Base-by-base conservation (phyloP, 495 filamentous ascomycete genomes). In the Immersiella caudata region DNA sequence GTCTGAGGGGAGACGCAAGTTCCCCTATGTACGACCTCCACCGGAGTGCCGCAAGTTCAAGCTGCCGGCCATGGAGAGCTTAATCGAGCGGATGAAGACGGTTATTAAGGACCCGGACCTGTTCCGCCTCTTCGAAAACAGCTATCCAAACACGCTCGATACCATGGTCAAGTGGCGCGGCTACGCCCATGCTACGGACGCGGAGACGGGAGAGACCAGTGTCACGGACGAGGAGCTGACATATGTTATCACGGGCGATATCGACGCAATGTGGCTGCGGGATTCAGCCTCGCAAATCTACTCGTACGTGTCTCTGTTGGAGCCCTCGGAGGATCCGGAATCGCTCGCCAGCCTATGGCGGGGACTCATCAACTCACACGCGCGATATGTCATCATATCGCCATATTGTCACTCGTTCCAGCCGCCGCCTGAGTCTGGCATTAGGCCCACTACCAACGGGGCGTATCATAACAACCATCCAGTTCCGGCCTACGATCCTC, bases 211-310 rank as follows among this genome's bases (percentile, higher is more conserved):
- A n/a, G 70, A 74, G 64, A 59, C 72, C 7, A 76, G 67, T 7
- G 71, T 71, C 20, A 83, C 86, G 6, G 85, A 86, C 58, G 85
- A 89, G 68, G 87, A 90, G 74, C 76, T 90, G 52, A 85, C 86
- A 11, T 89, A 88, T 67, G 76, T 89, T 27, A 87, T 89, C 68
- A 89, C 87, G 14, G 86, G 87, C 26, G 86, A 89, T 70, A 88
- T 88, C 75, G 84, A 89, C 67, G 87, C 86, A 25, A 88, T 89
- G 86, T 89, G 87, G 86, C 79, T 90, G 70, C 82, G 87, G 18
- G 87, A 89, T 68, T 88, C 86, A 36, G 82, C 86, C 18, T 86
- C 85, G 65, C 86, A 89, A 72, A 81, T 90, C 66, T 83, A 85
- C 63, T 86, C 86, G 35, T 89, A 89, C 69, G 79, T 83, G 22